Evolutionary conservation across 257 asterid genomes (phyloP).

Genomic region (Buddleja alternifolia): DNA sequence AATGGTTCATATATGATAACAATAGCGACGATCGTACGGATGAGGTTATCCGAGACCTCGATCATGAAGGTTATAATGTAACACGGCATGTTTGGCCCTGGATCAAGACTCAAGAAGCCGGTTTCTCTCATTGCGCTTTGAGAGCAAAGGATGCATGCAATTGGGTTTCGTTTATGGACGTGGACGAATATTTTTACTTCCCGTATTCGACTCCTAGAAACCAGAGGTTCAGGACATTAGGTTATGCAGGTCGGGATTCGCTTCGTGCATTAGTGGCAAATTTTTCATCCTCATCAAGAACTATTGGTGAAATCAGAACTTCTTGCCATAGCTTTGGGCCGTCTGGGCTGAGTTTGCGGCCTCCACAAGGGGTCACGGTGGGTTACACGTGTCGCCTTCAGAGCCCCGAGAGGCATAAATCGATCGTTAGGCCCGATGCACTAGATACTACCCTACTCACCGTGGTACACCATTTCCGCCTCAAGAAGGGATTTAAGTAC

Average conservation of each 20-base stretch:
- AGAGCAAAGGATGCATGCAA: constrained; percentile 75
- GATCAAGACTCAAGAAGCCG: constrained; percentile 99
- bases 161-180: constrained; percentile 97
- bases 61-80: constrained; percentile 55
- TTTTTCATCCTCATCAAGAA: constrained; percentile 53
- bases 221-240: constrained; percentile 36
- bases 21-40: constrained; percentile 79
- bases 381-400: constrained; percentile 88
- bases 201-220: constrained; percentile 53
- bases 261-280: constrained; percentile 62
- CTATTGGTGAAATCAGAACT: constrained; percentile 74
- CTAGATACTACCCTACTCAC: constrained; percentile 69
- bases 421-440: constrained; percentile 75
- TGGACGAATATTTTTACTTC: constrained; percentile 89
- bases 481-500: constrained; percentile 63
- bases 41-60: constrained; percentile 56
- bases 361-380: constrained; percentile 71
- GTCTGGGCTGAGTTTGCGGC: constrained; percentile 64
- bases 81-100: constrained; percentile 95
- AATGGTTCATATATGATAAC: constrained; percentile 92
- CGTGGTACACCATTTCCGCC: constrained; percentile 86
- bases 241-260: constrained; percentile 57
- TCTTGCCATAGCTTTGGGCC: constrained; percentile 90
- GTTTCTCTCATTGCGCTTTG: constrained; percentile 92
- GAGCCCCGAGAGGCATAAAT: constrained; percentile 91